Conservation (phyloP, 2,329 filamentous ascomycete genomes). For the Mariannaea sp. region DNA sequence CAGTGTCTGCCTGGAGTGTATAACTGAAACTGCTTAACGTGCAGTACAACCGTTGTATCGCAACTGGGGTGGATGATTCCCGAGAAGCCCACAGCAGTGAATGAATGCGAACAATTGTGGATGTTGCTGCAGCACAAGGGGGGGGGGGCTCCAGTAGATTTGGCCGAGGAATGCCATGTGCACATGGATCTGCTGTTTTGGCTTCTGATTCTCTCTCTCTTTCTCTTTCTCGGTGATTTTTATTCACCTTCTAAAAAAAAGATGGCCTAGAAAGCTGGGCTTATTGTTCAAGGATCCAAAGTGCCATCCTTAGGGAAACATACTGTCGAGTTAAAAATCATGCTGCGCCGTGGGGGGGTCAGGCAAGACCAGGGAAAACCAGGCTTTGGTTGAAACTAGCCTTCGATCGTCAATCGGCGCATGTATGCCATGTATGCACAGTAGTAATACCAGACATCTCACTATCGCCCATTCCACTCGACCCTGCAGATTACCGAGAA, state of each 20-base stretch:
- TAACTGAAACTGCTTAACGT: background rate
- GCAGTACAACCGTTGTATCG: background rate
- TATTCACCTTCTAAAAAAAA: too few relatives aligned
- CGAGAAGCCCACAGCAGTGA: background rate
- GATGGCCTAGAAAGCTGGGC: too few relatives aligned
- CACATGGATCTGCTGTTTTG: constrained; percentile 2
- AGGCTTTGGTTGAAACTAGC: too few relatives aligned
- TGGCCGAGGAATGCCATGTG: constrained; percentile 4
- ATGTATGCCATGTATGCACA: too few relatives aligned
- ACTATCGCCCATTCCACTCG: too few relatives aligned
- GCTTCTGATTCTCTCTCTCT: background rate
- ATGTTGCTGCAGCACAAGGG: constrained; percentile 6
- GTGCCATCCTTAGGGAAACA: too few relatives aligned
- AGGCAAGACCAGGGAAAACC: too few relatives aligned
- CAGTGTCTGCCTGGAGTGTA: constrained; percentile 11
- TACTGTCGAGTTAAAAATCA: too few relatives aligned
- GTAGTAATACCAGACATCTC: too few relatives aligned
- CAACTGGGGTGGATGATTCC: background rate
- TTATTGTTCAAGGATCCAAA: too few relatives aligned
- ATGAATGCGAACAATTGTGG: background rate
- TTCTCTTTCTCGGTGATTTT: background rate
- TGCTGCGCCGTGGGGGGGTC: too few relatives aligned
- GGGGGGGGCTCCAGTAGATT: constrained; percentile 17
- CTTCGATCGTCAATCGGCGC: too few relatives aligned
- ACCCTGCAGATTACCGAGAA: background rate